A percentile compares a stretch with the other conserved stretches of the same genome.
phyloP scores from a whole-genome alignment of 2,329 filamentous ascomycete species.

The Xylariaceae sp. region DNA sequence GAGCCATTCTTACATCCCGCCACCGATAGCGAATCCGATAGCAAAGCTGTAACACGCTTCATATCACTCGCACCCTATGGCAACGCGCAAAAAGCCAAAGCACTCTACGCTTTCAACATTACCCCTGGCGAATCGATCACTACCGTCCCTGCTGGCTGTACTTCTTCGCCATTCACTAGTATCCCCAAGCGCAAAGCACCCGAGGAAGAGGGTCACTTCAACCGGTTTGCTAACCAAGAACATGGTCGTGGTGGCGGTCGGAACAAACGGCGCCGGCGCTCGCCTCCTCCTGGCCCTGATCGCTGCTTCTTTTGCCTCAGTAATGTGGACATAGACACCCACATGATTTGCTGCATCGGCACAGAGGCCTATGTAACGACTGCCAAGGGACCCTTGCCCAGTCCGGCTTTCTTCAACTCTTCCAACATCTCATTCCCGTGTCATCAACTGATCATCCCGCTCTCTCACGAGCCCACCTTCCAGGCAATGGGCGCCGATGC shows the following conservation, averaged over 20 bases:
- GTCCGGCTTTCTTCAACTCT: slow-evolving; percentile 58
- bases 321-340: slow-evolving; percentile 74
- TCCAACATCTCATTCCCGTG: slow-evolving; percentile 68
- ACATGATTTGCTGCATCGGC: slow-evolving; percentile 86
- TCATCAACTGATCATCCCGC: slow-evolving; percentile 87
- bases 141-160: slow-evolving; percentile 63
- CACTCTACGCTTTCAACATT: slow-evolving; percentile 72
- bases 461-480: slow-evolving; percentile 75
- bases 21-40: slow-evolving; percentile 40
- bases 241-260: slow-evolving; percentile 42
- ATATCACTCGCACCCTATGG: slow-evolving; percentile 78
- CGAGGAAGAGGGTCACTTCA: slow-evolving; percentile 44
- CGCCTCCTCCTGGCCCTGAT: slow-evolving; percentile 60
- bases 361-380: slow-evolving; percentile 84
- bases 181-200: slow-evolving; percentile 50
- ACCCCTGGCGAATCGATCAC: slow-evolving; percentile 57
- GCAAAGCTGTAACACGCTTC: slow-evolving; percentile 71
- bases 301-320: slow-evolving; percentile 95
- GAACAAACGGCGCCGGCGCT: slow-evolving; percentile 43
- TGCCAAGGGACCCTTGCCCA: slow-evolving; percentile 83
- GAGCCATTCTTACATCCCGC: slow-evolving; percentile 79
- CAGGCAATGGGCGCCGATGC: slow-evolving; percentile 59
- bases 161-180: slow-evolving; percentile 63
- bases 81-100: slow-evolving; percentile 72
- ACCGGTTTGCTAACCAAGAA: slow-evolving; percentile 48